Percentiles rank a stretch among this genome's conserved stretches.
phyloP scores from a whole-genome alignment of 352 stramenopile genomes.

The Globisporangium parvum region DNA sequence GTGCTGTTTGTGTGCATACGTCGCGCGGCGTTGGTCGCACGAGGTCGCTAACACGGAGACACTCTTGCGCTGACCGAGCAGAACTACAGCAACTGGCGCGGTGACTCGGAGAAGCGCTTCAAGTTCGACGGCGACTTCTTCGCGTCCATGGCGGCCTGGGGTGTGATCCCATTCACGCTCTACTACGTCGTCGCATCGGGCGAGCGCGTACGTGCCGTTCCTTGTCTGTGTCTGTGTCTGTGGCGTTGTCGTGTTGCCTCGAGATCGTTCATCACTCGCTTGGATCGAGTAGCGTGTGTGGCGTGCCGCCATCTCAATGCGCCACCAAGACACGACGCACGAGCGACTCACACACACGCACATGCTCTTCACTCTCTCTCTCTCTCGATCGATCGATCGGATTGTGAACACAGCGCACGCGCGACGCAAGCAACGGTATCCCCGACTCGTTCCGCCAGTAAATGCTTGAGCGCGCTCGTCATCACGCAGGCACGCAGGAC shows the following conservation, averaged over 20 bases:
- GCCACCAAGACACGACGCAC: too few species aligned
- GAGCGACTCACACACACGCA: too few species aligned
- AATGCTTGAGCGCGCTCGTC: slow-evolving; percentile 2
- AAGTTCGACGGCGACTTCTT: slow-evolving; percentile 70
- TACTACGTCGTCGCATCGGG: slow-evolving; percentile 56
- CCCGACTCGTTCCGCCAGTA: slow-evolving; percentile 59
- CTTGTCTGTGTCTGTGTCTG: neutral
- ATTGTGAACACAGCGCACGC: slow-evolving; percentile 7
- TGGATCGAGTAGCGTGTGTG: too few species aligned
- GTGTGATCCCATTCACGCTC: slow-evolving; percentile 46
- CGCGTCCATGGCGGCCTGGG: slow-evolving; percentile 39
- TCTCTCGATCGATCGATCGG: neutral
- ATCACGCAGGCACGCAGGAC: neutral
- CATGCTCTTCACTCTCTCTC: neutral
- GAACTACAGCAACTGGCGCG: slow-evolving; percentile 86
- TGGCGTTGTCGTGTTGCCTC: too few species aligned
- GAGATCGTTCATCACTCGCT: too few species aligned
- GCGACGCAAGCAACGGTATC: slow-evolving; percentile 24
- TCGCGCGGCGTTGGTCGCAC: neutral
- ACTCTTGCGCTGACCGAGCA: slow-evolving; percentile 11
- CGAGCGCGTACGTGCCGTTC: slow-evolving; percentile 62
- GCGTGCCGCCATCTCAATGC: too few species aligned
- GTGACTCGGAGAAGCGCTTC: slow-evolving; percentile 81
- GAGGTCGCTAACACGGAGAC: neutral
- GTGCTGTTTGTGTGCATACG: neutral